These are phyloP conservation scores for Haplosporangium gracile DNA, from an alignment of 192 early-diverging fungal genomes.

Conservation along the genomic window DNA sequence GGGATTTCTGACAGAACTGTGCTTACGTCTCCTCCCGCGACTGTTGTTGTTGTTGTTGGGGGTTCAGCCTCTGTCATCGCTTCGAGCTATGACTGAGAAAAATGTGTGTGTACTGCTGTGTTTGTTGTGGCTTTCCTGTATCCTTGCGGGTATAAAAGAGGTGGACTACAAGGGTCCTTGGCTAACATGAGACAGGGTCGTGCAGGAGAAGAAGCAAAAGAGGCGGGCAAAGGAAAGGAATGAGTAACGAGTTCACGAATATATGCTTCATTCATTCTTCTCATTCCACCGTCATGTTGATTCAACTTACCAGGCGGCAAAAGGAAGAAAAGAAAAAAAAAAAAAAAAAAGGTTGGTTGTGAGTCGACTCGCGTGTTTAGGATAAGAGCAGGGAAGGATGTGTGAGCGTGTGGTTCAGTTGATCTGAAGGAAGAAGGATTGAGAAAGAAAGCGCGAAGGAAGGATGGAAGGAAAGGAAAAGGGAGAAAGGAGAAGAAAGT, in stretches of 20 bases:
- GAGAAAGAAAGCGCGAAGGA: background rate
- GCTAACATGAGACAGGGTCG: background rate
- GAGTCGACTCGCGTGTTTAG: background rate
- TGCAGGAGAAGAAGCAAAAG: background rate
- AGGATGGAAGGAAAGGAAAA: background rate
- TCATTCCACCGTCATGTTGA: background rate
- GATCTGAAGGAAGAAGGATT: background rate
- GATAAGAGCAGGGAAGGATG: background rate
- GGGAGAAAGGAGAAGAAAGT: background rate
- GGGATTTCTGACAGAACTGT: constrained; percentile 20
- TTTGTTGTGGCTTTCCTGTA: background rate
- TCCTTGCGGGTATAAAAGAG: background rate
- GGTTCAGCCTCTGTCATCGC: background rate
- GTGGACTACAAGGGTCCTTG: background rate
- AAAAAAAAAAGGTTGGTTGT: background rate
- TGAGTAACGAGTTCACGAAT: background rate
- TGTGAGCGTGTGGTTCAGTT: background rate
- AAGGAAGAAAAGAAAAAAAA: background rate
- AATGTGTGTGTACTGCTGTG: background rate
- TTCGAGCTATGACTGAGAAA: background rate
- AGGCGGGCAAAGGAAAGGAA: background rate
- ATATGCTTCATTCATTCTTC: background rate
- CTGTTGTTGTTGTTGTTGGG: background rate
- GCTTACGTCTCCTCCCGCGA: background rate
- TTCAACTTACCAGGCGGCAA: background rate